Conservation (phyloP, 371 early-diverging fungal genomes). For the Chytridiales sp. region DNA sequence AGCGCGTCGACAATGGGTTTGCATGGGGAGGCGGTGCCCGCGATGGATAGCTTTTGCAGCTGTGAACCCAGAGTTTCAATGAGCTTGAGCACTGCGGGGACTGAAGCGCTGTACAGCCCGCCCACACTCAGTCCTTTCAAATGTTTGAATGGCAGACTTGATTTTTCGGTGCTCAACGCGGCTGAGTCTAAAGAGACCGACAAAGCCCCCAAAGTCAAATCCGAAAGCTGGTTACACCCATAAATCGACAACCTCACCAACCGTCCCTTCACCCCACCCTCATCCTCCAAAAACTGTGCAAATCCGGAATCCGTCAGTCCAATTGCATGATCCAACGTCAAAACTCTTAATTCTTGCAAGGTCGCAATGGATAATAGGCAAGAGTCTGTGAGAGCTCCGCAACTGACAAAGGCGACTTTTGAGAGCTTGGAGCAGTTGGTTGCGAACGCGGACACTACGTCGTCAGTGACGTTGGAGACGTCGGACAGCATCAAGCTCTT, state of each 20-base stretch:
- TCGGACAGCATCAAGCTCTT: constrained; percentile 10
- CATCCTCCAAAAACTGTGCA: neutral
- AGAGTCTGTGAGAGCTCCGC: neutral
- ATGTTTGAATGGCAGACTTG: too few relatives aligned
- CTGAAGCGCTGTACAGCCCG: neutral
- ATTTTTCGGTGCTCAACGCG: too few relatives aligned
- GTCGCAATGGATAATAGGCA: neutral
- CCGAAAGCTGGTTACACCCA: constrained; percentile 5
- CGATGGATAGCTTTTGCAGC: constrained; percentile 1
- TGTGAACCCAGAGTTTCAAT: neutral
- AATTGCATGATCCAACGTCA: constrained; percentile 2
- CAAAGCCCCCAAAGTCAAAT: neutral
- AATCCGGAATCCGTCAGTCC: neutral
- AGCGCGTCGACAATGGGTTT: neutral
- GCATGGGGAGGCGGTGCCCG: constrained; percentile 4
- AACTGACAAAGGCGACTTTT: constrained; percentile 1
- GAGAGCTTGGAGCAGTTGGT: neutral
- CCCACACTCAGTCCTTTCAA: constrained; percentile 11
- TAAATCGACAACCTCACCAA: constrained; percentile 7
- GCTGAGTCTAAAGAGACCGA: neutral
- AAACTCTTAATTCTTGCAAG: neutral
- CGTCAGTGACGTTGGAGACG: neutral
- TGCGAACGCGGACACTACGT: constrained; percentile 1
- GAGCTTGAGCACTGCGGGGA: neutral
- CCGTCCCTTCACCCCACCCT: neutral